Conservation (phyloP, 257 asterid genomes). For the Lithospermum erythrorhizon region DNA sequence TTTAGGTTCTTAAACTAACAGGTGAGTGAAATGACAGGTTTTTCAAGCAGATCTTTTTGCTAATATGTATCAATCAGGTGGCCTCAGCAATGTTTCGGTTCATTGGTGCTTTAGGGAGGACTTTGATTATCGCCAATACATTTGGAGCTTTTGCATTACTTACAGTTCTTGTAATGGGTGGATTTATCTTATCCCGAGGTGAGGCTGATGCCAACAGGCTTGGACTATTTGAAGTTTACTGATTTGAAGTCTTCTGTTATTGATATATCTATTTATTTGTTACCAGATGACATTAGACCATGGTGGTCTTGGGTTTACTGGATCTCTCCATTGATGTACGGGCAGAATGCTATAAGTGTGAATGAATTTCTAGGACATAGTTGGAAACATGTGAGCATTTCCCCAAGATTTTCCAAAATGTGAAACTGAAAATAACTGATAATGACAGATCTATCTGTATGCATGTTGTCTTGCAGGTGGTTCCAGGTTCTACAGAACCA, state of each 20-base stretch:
- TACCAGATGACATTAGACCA: slow-evolving; percentile 11
- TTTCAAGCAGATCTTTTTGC: slow-evolving; percentile 34
- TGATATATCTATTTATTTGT: background rate
- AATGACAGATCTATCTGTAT: background rate
- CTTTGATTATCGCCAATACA: slow-evolving; percentile 36
- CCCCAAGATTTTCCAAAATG: background rate
- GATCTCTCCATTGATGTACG: slow-evolving; percentile 25
- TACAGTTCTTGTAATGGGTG: slow-evolving; percentile 26
- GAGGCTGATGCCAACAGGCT: background rate
- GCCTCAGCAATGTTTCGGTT: slow-evolving; percentile 38
- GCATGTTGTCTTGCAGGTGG: slow-evolving; percentile 13
- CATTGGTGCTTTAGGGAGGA: slow-evolving; percentile 40
- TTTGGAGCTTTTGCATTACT: slow-evolving; percentile 31
- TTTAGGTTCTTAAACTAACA: background rate
- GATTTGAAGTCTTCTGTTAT: background rate
- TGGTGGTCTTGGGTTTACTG: slow-evolving; percentile 26
- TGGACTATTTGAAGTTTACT: background rate
- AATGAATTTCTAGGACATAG: slow-evolving; percentile 24
- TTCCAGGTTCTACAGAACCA: slow-evolving; percentile 15
- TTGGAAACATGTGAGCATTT: slow-evolving; percentile 16
- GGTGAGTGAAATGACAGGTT: slow-evolving; percentile 22
- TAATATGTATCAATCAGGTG: slow-evolving; percentile 31
- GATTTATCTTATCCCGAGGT: slow-evolving; percentile 49
- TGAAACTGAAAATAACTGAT: background rate
- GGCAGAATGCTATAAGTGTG: slow-evolving; percentile 20